Conservation (phyloP, 495 filamentous ascomycete genomes). For the Hypoxylon crocopeplum region DNA sequence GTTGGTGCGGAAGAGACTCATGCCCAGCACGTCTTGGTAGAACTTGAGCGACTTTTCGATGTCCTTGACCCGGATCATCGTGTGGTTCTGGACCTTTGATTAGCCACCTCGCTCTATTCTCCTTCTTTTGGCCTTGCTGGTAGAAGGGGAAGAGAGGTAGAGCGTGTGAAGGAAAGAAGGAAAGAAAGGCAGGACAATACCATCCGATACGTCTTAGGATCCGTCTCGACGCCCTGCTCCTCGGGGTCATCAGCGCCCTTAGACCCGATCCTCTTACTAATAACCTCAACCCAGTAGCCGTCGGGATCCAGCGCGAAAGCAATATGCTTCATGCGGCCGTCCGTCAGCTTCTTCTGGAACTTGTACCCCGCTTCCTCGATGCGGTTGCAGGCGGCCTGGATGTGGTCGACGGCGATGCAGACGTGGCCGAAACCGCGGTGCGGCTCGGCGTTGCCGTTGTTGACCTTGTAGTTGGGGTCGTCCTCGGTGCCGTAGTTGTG, state of each 20-base stretch:
- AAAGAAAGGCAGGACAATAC: slow-evolving; percentile 45
- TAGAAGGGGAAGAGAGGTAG: too few relatives aligned
- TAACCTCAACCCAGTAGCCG: slow-evolving; percentile 86
- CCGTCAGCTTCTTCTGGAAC: slow-evolving; percentile 92
- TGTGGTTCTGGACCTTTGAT: slow-evolving; percentile 82
- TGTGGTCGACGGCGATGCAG: slow-evolving; percentile 86
- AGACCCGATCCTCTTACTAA: slow-evolving; percentile 52
- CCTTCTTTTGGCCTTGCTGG: not conserved
- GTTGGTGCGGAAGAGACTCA: slow-evolving; percentile 75
- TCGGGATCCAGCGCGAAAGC: slow-evolving; percentile 95
- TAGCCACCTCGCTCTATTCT: slow-evolving; percentile 57
- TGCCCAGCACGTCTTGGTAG: slow-evolving; percentile 89
- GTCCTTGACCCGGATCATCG: slow-evolving; percentile 96
- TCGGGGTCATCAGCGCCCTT: slow-evolving; percentile 42
- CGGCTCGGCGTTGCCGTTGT: slow-evolving; percentile 90
- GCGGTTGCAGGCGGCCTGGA: slow-evolving; percentile 85
- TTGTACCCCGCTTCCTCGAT: slow-evolving; percentile 88
- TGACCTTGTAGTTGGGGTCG: slow-evolving; percentile 80
- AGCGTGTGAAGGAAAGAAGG: not conserved
- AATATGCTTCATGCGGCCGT: slow-evolving; percentile 87
- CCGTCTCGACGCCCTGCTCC: slow-evolving; percentile 48
- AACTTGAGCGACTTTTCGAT: slow-evolving; percentile 82
- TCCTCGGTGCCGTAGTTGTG: slow-evolving; percentile 97
- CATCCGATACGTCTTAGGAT: slow-evolving; percentile 53
- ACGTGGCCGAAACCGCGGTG: slow-evolving; percentile 89